Percentiles rank a stretch among this genome's conserved stretches.
phyloP scores from a whole-genome alignment of 805 yeast genomes.

The Millerozyma acaciae region DNA sequence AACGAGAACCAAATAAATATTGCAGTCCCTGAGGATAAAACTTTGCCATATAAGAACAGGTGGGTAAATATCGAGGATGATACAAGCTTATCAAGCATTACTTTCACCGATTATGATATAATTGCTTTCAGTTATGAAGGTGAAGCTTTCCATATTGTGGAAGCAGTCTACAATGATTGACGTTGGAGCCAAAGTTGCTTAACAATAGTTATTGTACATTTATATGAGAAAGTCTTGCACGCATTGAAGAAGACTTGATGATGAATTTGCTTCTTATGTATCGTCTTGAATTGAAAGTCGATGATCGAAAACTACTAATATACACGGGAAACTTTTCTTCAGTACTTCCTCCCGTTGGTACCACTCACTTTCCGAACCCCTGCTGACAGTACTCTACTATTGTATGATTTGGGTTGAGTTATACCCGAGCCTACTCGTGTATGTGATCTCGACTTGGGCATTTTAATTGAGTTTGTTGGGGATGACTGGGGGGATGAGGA shows the following conservation, averaged over 20 bases:
- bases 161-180: conserved; percentile 32
- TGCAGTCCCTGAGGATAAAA: conserved; percentile 41
- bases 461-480: conserved; percentile 17
- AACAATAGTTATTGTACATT: conserved; percentile 2
- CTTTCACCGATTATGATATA: conserved; percentile 37
- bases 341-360: conserved; percentile 4
- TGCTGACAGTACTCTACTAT: conserved; percentile 15
- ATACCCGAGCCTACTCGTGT: conserved; percentile 18
- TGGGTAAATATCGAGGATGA: conserved; percentile 33
- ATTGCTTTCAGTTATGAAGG: conserved; percentile 40
- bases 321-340: not conserved
- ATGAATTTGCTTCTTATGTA: no score
- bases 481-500: conserved; percentile 32
- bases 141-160: conserved; percentile 30
- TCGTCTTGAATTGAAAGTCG: no score
- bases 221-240: no score
- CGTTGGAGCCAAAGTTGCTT: not conserved
- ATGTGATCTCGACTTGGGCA: conserved; percentile 22
- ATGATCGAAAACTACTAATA: no score
- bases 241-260: no score
- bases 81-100: conserved; percentile 22
- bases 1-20: conserved; percentile 25
- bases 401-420: conserved; percentile 10
- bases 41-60: conserved; percentile 28
- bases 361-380: conserved; percentile 31